Conservation (phyloP, 2,329 filamentous ascomycete genomes). For the Fusarium sacchari region DNA sequence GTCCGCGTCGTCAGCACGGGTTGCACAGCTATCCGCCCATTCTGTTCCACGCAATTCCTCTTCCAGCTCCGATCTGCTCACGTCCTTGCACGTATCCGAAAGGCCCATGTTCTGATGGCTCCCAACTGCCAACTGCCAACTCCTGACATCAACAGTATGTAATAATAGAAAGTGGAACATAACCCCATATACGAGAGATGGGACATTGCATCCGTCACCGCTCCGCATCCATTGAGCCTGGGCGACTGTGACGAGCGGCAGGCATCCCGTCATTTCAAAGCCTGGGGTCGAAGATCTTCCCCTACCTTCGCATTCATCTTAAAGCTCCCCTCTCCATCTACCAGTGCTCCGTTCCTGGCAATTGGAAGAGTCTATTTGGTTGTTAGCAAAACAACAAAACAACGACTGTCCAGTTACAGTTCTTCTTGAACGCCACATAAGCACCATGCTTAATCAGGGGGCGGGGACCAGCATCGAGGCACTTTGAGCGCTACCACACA, state of each 20-base stretch:
- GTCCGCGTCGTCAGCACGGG: slow-evolving; percentile 20
- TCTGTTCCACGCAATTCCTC: slow-evolving; percentile 32
- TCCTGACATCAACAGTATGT: slow-evolving; percentile 5
- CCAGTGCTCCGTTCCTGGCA: slow-evolving; percentile 30
- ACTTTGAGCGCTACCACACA: slow-evolving; percentile 15
- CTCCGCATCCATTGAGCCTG: slow-evolving; percentile 26
- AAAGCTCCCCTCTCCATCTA: slow-evolving; percentile 10
- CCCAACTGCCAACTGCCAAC: slow-evolving; percentile 5
- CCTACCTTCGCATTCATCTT: slow-evolving; percentile 9
- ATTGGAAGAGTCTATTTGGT: slow-evolving; percentile 22
- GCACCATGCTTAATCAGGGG: slow-evolving; percentile 34
- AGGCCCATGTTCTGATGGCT: slow-evolving; percentile 31
- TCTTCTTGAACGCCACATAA: slow-evolving; percentile 30
- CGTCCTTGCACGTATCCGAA: slow-evolving; percentile 33
- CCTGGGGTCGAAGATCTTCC: slow-evolving; percentile 16
- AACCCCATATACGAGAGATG: slow-evolving; percentile 25
- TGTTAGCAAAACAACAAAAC: slow-evolving; percentile 29
- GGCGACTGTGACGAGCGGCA: slow-evolving; percentile 34
- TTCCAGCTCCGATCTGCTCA: slow-evolving; percentile 33
- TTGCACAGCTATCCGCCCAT: slow-evolving; percentile 23
- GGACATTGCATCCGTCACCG: slow-evolving; percentile 35
- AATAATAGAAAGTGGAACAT: slow-evolving; percentile 31
- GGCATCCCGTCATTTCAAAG: slow-evolving; percentile 10
- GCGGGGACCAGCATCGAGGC: slow-evolving; percentile 20
- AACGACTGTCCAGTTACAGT: slow-evolving; percentile 32